Conservation (phyloP, 129 eudicot genomes). For the Lactuca sativa region DNA sequence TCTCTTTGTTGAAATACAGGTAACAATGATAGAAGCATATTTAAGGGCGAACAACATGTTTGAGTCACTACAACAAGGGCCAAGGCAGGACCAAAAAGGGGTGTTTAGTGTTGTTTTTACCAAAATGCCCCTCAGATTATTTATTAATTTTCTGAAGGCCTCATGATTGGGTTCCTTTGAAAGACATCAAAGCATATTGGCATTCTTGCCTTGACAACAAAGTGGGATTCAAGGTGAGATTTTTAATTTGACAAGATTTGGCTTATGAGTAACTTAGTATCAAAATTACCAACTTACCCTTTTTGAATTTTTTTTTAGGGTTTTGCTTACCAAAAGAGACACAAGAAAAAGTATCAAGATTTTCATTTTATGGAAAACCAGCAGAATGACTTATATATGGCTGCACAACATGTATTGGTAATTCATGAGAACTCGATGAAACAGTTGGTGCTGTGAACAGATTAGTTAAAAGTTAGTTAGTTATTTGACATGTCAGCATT, state of each 20-base stretch:
- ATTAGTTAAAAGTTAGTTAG: neutral
- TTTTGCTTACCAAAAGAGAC: constrained; percentile 87
- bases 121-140: neutral
- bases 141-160: constrained; percentile 44
- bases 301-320: constrained; percentile 54
- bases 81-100: constrained; percentile 87
- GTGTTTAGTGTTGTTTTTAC: constrained; percentile 19
- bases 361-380: constrained; percentile 74
- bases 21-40: constrained; percentile 90
- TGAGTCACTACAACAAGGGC: constrained; percentile 71
- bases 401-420: constrained; percentile 92
- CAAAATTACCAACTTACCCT: neutral
- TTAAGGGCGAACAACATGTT: constrained; percentile 97
- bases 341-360: constrained; percentile 78
- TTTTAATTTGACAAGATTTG: neutral
- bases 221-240: constrained; percentile 86
- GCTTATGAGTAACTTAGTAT: neutral
- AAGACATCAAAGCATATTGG: constrained; percentile 96
- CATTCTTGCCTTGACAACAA: constrained; percentile 91
- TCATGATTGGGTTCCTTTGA: constrained; percentile 86
- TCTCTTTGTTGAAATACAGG: constrained; percentile 46
- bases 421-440: constrained; percentile 86
- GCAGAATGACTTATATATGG: constrained; percentile 56
- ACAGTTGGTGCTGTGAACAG: constrained; percentile 63
- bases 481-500: neutral